A percentile compares a stretch with the other conserved stretches of the same genome.
phyloP scores from a whole-genome alignment of 106 monocot species.

The Allium sativum region DNA sequence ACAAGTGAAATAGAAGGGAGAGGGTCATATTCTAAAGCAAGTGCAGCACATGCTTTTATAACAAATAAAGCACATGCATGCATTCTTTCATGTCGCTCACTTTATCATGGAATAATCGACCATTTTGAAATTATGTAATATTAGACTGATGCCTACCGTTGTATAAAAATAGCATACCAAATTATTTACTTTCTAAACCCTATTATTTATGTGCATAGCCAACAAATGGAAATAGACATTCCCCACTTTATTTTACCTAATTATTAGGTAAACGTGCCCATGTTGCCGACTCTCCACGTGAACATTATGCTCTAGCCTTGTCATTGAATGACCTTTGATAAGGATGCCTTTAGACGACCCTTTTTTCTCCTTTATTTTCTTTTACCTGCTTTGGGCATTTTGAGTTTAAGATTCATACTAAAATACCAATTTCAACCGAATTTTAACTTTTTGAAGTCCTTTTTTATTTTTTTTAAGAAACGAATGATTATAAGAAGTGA shows the following conservation, averaged over 20 bases:
- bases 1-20: background rate
- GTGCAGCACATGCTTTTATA: background rate
- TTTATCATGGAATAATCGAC: background rate
- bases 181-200: background rate
- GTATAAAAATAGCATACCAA: conserved; percentile 2
- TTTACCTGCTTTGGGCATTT: too few species aligned
- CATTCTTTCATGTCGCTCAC: background rate
- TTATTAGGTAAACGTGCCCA: conserved; percentile 1
- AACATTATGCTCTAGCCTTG: too few species aligned
- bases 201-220: background rate
- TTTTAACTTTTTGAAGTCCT: too few species aligned
- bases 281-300: background rate
- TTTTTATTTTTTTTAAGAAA: too few species aligned
- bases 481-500: too few species aligned
- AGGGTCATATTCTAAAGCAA: too few species aligned
- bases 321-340: too few species aligned
- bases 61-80: conserved; percentile 1
- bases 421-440: too few species aligned
- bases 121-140: too few species aligned
- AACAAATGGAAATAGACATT: background rate
- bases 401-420: too few species aligned
- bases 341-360: too few species aligned
- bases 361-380: too few species aligned
- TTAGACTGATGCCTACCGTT: background rate
- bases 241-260: background rate